These are phyloP conservation scores for Mycena kentingensis DNA, from an alignment of 768 basidiomycete genomes.

Conservation along the genomic window DNA sequence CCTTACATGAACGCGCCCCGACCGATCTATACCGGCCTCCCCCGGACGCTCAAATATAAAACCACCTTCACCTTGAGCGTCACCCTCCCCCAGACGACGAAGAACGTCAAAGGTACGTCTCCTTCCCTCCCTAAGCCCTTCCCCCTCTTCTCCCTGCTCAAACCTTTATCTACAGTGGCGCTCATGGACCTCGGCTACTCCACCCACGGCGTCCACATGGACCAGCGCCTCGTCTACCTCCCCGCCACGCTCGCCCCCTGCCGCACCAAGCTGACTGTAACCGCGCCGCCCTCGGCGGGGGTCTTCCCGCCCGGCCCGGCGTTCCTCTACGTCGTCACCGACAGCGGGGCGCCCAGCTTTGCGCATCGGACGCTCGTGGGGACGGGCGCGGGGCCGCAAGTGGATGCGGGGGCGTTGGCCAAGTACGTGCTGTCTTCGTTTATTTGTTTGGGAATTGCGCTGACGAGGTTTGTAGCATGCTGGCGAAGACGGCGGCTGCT, in stretches of 20 bases:
- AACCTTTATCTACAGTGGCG: constrained; percentile 34
- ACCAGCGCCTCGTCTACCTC: constrained; percentile 40
- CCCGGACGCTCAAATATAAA: constrained; percentile 40
- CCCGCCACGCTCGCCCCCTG: constrained; percentile 33
- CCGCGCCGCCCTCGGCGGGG: constrained; percentile 37
- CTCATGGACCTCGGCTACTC: constrained; percentile 46
- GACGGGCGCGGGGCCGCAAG: constrained; percentile 40
- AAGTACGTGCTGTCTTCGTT: constrained; percentile 10
- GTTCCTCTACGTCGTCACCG: constrained; percentile 36
- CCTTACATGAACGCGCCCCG: constrained; percentile 42
- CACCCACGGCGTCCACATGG: constrained; percentile 44
- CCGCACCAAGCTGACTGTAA: constrained; percentile 35
- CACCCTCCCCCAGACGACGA: constrained; percentile 32
- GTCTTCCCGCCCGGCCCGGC: constrained; percentile 45
- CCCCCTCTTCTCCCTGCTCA: neutral
- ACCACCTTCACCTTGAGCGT: constrained; percentile 37
- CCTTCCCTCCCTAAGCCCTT: neutral
- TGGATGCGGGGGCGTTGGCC: constrained; percentile 21
- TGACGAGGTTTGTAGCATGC: too few species aligned
- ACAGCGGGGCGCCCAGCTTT: constrained; percentile 36
- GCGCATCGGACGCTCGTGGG: constrained; percentile 39
- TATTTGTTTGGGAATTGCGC: too few species aligned
- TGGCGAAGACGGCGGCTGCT: too few species aligned
- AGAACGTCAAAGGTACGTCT: constrained; percentile 31
- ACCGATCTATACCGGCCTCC: constrained; percentile 37